Conservation (phyloP, 2,329 filamentous ascomycete species). For the Lachnum nothofagi region DNA sequence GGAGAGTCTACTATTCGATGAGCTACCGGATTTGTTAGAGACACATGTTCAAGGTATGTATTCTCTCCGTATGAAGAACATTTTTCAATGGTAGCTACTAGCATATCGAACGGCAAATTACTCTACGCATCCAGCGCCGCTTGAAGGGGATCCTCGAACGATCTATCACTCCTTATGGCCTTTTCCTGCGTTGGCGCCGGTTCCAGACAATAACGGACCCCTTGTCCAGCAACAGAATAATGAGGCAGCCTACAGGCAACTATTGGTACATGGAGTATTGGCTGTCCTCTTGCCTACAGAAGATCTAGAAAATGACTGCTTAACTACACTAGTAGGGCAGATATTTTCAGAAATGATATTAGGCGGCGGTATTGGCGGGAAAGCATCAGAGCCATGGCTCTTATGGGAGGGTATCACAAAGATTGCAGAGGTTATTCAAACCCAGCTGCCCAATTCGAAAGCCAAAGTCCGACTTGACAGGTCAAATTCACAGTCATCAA, state of each 20-base stretch:
- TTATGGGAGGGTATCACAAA: conserved; percentile 81
- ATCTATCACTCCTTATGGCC: conserved; percentile 82
- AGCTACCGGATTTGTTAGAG: conserved; percentile 76
- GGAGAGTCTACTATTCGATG: conserved; percentile 77
- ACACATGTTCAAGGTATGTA: conserved; percentile 68
- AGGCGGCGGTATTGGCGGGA: conserved; percentile 73
- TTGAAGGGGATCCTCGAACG: conserved; percentile 57
- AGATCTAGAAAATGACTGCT: conserved; percentile 80
- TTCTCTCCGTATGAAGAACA: not conserved
- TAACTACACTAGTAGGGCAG: conserved; percentile 78
- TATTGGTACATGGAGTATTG: conserved; percentile 78
- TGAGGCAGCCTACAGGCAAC: conserved; percentile 77
- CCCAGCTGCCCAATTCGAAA: conserved; percentile 31
- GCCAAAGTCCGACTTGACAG: conserved; percentile 28
- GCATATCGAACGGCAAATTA: conserved; percentile 68
- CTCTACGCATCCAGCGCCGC: conserved; percentile 51
- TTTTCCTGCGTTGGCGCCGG: conserved; percentile 72
- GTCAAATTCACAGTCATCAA: conserved; percentile 31
- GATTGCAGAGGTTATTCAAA: conserved; percentile 47
- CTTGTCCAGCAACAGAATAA: conserved; percentile 64
- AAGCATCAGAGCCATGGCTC: conserved; percentile 80
- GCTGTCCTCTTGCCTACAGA: conserved; percentile 85
- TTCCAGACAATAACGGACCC: conserved; percentile 50
- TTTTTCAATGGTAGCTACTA: conserved; percentile 34
- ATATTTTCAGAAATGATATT: conserved; percentile 87